Conservation (phyloP, 805 yeast genomes). For the Diddensiella santjacobensis region DNA sequence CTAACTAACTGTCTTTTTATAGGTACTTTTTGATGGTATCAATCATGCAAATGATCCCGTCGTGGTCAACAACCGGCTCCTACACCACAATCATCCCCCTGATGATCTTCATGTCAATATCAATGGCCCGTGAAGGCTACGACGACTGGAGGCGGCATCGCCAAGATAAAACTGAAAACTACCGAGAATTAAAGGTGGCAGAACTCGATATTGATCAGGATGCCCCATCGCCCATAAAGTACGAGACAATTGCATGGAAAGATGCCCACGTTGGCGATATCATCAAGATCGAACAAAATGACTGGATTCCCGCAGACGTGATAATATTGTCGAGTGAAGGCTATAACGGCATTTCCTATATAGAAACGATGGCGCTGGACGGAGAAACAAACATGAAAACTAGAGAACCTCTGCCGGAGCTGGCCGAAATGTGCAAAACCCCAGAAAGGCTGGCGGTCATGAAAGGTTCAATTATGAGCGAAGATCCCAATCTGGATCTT, state of each 20-base stretch:
- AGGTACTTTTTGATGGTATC: conserved; percentile 81
- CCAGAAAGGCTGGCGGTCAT: conserved; percentile 42
- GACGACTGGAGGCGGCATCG: conserved; percentile 88
- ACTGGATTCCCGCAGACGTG: conserved; percentile 93
- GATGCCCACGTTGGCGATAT: conserved; percentile 85
- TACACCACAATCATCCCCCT: conserved; percentile 91
- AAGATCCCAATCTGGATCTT: conserved; percentile 88
- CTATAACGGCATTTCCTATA: conserved; percentile 60
- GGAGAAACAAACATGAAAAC: conserved; percentile 94
- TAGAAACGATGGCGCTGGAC: conserved; percentile 96
- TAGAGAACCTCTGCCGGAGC: conserved; percentile 59
- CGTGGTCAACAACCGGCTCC: conserved; percentile 96
- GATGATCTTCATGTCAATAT: conserved; percentile 77
- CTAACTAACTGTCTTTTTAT: conserved; percentile 2
- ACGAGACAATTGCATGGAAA: conserved; percentile 56
- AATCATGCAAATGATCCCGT: conserved; percentile 90
- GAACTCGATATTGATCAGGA: conserved; percentile 22
- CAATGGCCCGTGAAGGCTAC: conserved; percentile 88
- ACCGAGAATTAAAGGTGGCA: conserved; percentile 45
- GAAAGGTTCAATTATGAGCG: conserved; percentile 56
- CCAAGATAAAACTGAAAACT: conserved; percentile 82
- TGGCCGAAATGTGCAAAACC: conserved; percentile 49
- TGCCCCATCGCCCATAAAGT: conserved; percentile 23
- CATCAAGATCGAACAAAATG: conserved; percentile 67
- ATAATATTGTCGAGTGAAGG: conserved; percentile 65